Base-by-base conservation (phyloP, 169 alveolate species). In the Besnoitia besnoiti region DNA sequence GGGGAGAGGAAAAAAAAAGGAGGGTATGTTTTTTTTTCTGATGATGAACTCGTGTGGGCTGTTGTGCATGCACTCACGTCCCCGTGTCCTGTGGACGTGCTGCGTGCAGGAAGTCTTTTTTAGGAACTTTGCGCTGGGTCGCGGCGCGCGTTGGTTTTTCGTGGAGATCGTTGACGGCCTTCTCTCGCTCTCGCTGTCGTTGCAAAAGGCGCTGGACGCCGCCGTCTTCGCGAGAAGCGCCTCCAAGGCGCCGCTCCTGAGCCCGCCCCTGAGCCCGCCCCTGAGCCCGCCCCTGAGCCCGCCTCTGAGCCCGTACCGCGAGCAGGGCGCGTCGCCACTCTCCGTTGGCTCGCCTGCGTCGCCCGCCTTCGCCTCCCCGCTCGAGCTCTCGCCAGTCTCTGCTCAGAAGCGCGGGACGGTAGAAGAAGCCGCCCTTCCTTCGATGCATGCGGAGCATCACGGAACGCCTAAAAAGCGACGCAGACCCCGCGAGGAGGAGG, bases 131-230 rank as follows among this genome's bases (percentile, higher is more conserved):
- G 59, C 50, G 0, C n/a, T 77, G 59, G 87, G 87, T 42, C 87
- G 87, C 33, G 14, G 55, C 16, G 44, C 87, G 40, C 87, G 87
- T 27, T 77, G 49, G n/a, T 42, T 77, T 27, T 77, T 77, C 59
- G 10, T 55, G 33, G 59, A 77, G 87, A 37, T 77, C 35, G 37
- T 77, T 39, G 87, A 77, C 33, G 37, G 24, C 5, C 2, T 77
- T 2, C 47, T 77, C 42, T 77, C 87, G 19, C n/a, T 77, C 30
- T 55, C 67, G 12, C 33, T 16, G 67, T 0, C 67, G 12, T 55
- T 14, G 55, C 55, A 19, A 5, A n/a, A 55, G 30, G 33, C 24
- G 33, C 24, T 3, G 33, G 67, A 3, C n/a, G 55, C 14, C 55
- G 14, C 5, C 55, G 55, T 49, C 55, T 14, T 14, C 55, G 55